Evolutionary conservation across 2,329 filamentous ascomycete genomes (phyloP), one percentile per base, ranked within the genome.

Genomic region (Aspergillus clavatus): DNA sequence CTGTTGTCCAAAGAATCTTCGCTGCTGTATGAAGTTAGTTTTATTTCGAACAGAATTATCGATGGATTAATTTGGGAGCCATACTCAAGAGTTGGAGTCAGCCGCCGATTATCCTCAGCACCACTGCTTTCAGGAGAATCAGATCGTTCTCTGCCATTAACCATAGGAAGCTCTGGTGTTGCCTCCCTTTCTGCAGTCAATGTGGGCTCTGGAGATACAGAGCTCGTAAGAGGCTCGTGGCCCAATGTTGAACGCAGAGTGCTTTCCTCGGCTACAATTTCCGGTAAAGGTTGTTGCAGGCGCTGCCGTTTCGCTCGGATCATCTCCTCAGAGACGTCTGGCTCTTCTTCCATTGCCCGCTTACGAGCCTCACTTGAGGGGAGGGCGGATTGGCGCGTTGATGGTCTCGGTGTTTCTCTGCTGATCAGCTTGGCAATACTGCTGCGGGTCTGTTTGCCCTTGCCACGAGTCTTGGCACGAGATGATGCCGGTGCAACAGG

Each of bases 1-100:
- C 93, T 88, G 67, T 95, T 95, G 51, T 95, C 85, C 56, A 54
- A 42, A 5, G 51, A 49, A 28, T 61, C 56, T 18, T 50, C 53
- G 40, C 56, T 59, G 45, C 36, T 44, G 26, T 8, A 8, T 16
- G 35, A 45, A 41, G 43, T 59, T 47, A 61, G 56, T 41, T 35
- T 35, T 19, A 18, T 26, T 14, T 37, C 33, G 12, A 26, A 31
- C 5, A 12, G 2, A 6, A 36, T 7, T 6, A 12, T 28, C 5
- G 11, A 12, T 3, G 28, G 24, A 26, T 7, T 16, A 23, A 18
- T 48, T 33, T 39, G 14, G 14, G 5, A 16, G 11, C n/a, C 29
- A 23, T 28, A 28, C 8, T 23, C 38, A 27, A 55, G 27, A 16
- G 52, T 50, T 16, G 54, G 49, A 2, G 55, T 52, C 29, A 58